phyloP scores from a whole-genome alignment of 23 red algal species.

The Chondrus crispus region DNA sequence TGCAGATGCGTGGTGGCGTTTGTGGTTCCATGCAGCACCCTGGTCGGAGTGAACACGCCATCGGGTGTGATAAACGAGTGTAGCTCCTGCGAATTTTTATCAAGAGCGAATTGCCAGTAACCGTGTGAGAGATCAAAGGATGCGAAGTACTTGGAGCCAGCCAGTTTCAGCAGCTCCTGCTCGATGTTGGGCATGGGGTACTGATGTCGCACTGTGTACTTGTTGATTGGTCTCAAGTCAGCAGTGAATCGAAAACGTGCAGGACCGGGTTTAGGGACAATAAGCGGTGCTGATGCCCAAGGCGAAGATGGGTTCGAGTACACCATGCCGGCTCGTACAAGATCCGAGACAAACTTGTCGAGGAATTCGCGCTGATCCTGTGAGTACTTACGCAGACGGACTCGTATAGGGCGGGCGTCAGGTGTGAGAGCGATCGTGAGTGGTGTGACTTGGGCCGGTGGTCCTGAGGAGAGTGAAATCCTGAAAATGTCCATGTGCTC shows the following conservation, averaged over 20 bases:
- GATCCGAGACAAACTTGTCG: neutral
- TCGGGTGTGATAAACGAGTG: neutral
- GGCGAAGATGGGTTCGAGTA: neutral
- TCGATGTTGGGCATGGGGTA: neutral
- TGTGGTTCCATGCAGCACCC: neutral
- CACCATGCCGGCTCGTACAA: neutral
- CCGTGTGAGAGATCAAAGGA: neutral
- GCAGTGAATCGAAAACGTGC: neutral
- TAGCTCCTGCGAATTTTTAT: neutral
- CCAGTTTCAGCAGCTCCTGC: neutral
- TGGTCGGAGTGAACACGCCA: neutral
- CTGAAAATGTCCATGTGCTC: neutral
- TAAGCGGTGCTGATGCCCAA: constrained; percentile 10
- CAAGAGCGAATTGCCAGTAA: neutral
- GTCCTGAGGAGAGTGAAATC: neutral
- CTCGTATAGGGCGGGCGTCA: neutral
- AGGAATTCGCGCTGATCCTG: neutral
- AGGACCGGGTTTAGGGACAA: neutral
- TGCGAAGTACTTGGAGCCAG: neutral
- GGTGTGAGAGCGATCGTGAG: neutral
- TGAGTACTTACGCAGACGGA: neutral
- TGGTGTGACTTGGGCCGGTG: neutral
- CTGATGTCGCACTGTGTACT: neutral
- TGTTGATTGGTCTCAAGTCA: neutral
- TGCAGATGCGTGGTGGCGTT: neutral